Percentiles rank a stretch among this genome's conserved stretches.
Evolutionary conservation across 2,329 filamentous ascomycete genomes (phyloP).

Genomic region (Venturia pyrina): DNA sequence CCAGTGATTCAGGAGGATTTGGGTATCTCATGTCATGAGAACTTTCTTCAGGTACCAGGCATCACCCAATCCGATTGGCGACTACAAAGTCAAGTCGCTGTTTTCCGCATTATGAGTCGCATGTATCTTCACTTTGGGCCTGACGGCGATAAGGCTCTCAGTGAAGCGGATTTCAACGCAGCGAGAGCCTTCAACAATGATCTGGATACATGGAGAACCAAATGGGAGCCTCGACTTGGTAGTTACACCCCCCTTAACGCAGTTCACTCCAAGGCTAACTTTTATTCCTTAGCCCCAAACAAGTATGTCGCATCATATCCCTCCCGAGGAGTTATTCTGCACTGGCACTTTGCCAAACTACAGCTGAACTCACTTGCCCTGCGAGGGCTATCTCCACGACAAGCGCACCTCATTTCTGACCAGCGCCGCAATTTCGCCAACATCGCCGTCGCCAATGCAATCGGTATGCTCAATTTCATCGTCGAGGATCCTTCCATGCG

Average conservation of each 20-base stretch:
- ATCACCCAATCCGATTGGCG: constrained; percentile 20
- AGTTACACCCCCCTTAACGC: neutral
- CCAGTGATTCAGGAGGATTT: constrained; percentile 27
- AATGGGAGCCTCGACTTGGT: constrained; percentile 14
- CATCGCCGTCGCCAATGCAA: constrained; percentile 32
- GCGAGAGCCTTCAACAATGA: constrained; percentile 11
- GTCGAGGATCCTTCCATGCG: constrained; percentile 35
- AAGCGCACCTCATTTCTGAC: constrained; percentile 29
- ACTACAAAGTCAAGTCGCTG: constrained; percentile 15
- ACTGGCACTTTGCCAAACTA: constrained; percentile 42
- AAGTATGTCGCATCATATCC: constrained; percentile 39
- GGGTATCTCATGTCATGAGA: constrained; percentile 20
- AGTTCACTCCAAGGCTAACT: constrained; percentile 8
- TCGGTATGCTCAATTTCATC: constrained; percentile 32
- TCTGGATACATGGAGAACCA: constrained; percentile 13
- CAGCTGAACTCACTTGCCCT: constrained; percentile 42
- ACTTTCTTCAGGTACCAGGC: constrained; percentile 24
- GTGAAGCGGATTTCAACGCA: constrained; percentile 8
- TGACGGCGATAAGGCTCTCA: constrained; percentile 12
- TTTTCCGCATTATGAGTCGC: constrained; percentile 13
- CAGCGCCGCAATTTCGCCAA: constrained; percentile 34
- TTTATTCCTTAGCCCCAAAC: constrained; percentile 29
- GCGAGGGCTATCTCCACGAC: constrained; percentile 33
- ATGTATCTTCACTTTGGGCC: constrained; percentile 14
- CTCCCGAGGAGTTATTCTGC: constrained; percentile 39